Evolutionary conservation across 208 protist species (phyloP), one percentile per base, ranked within the genome.

Genomic region (Leishmania martiniquensis): DNA sequence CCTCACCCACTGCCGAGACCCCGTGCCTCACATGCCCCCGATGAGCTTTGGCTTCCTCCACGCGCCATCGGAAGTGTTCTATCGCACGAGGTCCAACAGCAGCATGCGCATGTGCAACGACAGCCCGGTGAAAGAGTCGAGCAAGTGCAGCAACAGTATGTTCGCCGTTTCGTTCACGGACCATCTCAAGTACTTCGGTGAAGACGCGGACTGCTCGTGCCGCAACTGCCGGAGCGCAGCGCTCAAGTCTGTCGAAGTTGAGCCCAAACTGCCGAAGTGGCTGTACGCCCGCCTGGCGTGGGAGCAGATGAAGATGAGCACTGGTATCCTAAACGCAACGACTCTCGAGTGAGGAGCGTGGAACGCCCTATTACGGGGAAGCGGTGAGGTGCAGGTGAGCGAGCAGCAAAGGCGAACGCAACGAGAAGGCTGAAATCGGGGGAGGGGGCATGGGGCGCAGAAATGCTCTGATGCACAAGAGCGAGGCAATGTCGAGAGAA

Each of bases 1-100:
- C 76, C n/a, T 92, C 12, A 89, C 84, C 3, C 86, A 94, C 81
- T 72, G 73, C 25, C n/a, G 70, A 4, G 90, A 94, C 75, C 72
- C 85, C n/a, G 86, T 94, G 44, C 85, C 87, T 17, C 90, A 89
- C 72, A 29, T 92, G 77, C 85, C 88, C 15, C 81, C 85, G 13
- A 20, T 57, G 34, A 62, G 60, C 59, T 77, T 76, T 34, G 84
- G 86, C 42, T 94, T 79, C 81, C 7, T 85, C 9, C 90, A 94
- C 72, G 32, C 47, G 3, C 77, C 83, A 10, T 74, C 81, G 32
- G 87, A 94, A 69, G 12, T 89, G 45, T 94, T 85, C 85, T 91
- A 85, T 75, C 20, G 51, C 10, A 57, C 74, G 29, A 49, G 42
- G 12, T 59, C 13, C 42, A 55, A 49, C 29, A 63, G 29, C 44